Conservation (phyloP, 169 alveolate genomes). For the Cardiosporidium cionae region DNA sequence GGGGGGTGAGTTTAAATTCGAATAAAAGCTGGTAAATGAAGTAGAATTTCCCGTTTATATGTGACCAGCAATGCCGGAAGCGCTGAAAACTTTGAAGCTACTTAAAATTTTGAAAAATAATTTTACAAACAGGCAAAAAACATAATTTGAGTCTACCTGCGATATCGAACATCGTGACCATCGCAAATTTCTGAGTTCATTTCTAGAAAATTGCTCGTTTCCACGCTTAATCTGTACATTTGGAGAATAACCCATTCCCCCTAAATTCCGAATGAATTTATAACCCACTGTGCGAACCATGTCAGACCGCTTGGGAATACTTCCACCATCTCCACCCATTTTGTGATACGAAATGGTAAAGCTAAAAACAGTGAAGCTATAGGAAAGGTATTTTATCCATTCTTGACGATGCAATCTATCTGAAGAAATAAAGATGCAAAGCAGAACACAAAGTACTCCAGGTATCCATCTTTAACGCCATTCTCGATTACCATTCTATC, state of each 20-base stretch:
- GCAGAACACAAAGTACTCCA: too few species aligned
- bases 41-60: neutral
- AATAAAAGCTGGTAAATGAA: neutral
- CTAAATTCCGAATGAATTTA: slow-evolving; percentile 59
- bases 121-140: neutral
- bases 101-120: neutral
- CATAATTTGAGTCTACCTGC: slow-evolving; percentile 47
- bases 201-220: slow-evolving; percentile 46
- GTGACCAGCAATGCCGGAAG: neutral
- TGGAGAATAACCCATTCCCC: slow-evolving; percentile 81
- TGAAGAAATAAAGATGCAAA: too few species aligned
- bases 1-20: neutral
- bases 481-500: too few species aligned
- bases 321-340: slow-evolving; percentile 82
- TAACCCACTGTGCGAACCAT: slow-evolving; percentile 68
- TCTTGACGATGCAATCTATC: too few species aligned
- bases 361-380: too few species aligned
- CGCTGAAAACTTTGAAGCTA: neutral
- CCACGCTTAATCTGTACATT: slow-evolving; percentile 53
- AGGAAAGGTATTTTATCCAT: too few species aligned
- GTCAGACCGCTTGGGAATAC: slow-evolving; percentile 68
- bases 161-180: slow-evolving; percentile 61
- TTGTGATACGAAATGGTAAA: too few species aligned
- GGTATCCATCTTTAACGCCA: too few species aligned
- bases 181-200: slow-evolving; percentile 45